Conservation (phyloP, 805 yeast species). For the Cephaloascus albidus region DNA sequence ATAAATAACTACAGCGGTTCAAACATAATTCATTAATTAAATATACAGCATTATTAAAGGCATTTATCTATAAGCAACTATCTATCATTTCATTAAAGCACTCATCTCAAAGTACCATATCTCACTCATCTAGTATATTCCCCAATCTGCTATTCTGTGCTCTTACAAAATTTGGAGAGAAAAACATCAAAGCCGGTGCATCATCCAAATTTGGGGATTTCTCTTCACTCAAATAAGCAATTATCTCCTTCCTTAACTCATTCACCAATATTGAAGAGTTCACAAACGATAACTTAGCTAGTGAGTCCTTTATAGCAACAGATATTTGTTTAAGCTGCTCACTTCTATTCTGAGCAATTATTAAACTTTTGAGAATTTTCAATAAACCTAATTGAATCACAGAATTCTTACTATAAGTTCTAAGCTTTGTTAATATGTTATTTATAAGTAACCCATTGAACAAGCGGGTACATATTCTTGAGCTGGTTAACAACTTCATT, state of each 20-base stretch:
- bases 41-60: too few relatives aligned
- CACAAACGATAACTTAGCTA: not conserved
- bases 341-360: not conserved
- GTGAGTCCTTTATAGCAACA: not conserved
- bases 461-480: conserved; percentile 13
- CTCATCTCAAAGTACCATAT: too few relatives aligned
- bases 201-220: not conserved
- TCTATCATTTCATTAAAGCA: too few relatives aligned
- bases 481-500: conserved; percentile 19
- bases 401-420: conserved; percentile 17
- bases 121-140: not conserved
- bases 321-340: not conserved
- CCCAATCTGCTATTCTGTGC: not conserved
- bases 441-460: conserved; percentile 15
- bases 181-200: not conserved
- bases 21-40: too few relatives aligned
- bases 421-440: conserved; percentile 19
- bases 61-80: too few relatives aligned
- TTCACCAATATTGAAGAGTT: not conserved
- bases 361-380: conserved; percentile 9
- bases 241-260: not conserved
- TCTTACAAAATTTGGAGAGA: not conserved
- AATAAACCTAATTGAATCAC: conserved; percentile 27
- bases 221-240: not conserved
- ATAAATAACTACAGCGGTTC: too few relatives aligned